Percentiles rank a stretch among this genome's conserved stretches.
Evolutionary conservation across 1,139 yeast species (phyloP).

Genomic region (Petasospora fabianii): DNA sequence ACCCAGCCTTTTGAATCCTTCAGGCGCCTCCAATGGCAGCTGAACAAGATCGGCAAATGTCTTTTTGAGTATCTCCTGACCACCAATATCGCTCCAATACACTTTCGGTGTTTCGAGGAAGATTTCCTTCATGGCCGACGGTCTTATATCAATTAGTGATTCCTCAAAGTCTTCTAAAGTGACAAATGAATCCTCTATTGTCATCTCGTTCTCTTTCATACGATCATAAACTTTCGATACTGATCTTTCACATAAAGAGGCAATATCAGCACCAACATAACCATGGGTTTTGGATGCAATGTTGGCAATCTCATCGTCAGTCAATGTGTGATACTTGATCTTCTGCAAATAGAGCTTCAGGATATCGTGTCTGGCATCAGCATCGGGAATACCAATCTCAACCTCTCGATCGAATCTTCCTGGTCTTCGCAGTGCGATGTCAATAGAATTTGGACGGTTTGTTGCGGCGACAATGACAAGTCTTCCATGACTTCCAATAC

Average conservation of each 20-base stretch:
- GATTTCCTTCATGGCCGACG: slow-evolving; percentile 96
- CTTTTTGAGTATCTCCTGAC: slow-evolving; percentile 77
- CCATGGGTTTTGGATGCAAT: slow-evolving; percentile 73
- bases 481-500: slow-evolving; percentile 66
- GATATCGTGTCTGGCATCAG: slow-evolving; percentile 60
- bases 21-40: slow-evolving; percentile 82
- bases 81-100: slow-evolving; percentile 93
- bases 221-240: slow-evolving; percentile 36
- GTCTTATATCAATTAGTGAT: slow-evolving; percentile 77
- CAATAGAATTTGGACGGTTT: slow-evolving; percentile 76
- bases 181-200: slow-evolving; percentile 37
- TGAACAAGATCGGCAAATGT: slow-evolving; percentile 88
- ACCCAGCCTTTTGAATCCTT: slow-evolving; percentile 71
- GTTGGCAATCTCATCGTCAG: slow-evolving; percentile 46
- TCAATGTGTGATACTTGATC: slow-evolving; percentile 60
- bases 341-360: slow-evolving; percentile 55
- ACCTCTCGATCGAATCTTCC: slow-evolving; percentile 90
- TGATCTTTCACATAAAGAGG: slow-evolving; percentile 83
- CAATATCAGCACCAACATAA: slow-evolving; percentile 83
- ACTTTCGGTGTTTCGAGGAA: slow-evolving; percentile 93
- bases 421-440: slow-evolving; percentile 85
- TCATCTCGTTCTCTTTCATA: slow-evolving; percentile 44
- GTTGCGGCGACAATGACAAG: slow-evolving; percentile 81
- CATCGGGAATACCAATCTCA: slow-evolving; percentile 77
- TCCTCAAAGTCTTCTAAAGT: slow-evolving; percentile 51